Conservation (phyloP, 768 basidiomycete species). For the Suillus sp. region DNA sequence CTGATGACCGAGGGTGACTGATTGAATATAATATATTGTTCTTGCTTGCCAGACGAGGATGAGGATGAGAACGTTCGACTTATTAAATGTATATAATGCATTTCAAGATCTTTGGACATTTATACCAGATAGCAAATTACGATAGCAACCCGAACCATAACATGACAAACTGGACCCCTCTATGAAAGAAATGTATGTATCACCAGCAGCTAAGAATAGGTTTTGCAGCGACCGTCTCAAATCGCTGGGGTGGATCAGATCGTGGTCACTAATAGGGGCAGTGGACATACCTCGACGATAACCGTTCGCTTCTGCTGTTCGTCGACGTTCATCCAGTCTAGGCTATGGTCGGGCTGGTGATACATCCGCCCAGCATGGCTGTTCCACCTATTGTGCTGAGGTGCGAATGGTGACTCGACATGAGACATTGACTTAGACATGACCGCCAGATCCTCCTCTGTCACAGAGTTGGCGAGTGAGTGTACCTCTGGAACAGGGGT, state of each 20-base stretch:
- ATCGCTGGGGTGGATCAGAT: slow-evolving; percentile 47
- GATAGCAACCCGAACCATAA: slow-evolving; percentile 2
- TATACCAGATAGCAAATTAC: slow-evolving; percentile 9
- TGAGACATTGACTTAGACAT: slow-evolving; percentile 80
- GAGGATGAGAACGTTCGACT: background rate
- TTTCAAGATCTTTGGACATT: slow-evolving; percentile 2
- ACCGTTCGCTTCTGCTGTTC: slow-evolving; percentile 56
- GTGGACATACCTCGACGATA: slow-evolving; percentile 65
- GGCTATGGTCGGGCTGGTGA: slow-evolving; percentile 33
- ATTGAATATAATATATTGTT: slow-evolving; percentile 6
- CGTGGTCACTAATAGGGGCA: slow-evolving; percentile 4
- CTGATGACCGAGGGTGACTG: slow-evolving; percentile 79
- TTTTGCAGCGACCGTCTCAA: slow-evolving; percentile 69
- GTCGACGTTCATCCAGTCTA: slow-evolving; percentile 51
- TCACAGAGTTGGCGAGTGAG: slow-evolving; percentile 55
- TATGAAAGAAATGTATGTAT: slow-evolving; percentile 7
- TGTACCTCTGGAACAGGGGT: slow-evolving; percentile 58
- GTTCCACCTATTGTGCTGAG: slow-evolving; percentile 39
- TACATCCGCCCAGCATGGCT: slow-evolving; percentile 31
- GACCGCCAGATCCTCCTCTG: slow-evolving; percentile 69
- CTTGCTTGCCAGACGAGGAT: background rate
- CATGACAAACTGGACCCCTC: background rate
- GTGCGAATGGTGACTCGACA: slow-evolving; percentile 52
- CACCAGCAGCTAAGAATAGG: slow-evolving; percentile 78
- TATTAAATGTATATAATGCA: slow-evolving; percentile 1